Conservation (phyloP, 306 rosid genomes). For the Neltuma alba region DNA sequence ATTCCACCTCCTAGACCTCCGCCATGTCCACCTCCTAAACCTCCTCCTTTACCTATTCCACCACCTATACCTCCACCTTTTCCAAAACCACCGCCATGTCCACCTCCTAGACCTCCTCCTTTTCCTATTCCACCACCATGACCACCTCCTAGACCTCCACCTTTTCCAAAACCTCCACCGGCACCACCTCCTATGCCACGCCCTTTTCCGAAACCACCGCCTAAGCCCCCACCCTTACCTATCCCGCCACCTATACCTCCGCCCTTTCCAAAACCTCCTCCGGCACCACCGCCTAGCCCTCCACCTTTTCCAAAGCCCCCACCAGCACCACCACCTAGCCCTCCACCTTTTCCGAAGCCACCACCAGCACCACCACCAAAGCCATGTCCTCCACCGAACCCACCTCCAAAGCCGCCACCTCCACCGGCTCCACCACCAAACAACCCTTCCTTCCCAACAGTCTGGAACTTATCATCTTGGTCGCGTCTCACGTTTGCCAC, state of each 20-base stretch:
- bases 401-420: neutral
- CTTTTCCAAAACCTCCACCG: neutral
- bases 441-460: conserved; percentile 32
- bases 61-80: conserved; percentile 14
- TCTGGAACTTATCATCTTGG: conserved; percentile 46
- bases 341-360: neutral
- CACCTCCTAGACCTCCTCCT: neutral
- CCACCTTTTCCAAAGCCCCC: conserved; percentile 19
- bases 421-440: neutral
- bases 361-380: neutral
- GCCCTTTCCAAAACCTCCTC: neutral
- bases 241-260: neutral
- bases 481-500: conserved; percentile 44
- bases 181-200: neutral
- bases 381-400: neutral
- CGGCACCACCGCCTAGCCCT: neutral
- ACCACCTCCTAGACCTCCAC: conserved; percentile 10
- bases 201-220: neutral
- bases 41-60: conserved; percentile 18
- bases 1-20: neutral
- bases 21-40: neutral
- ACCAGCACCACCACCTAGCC: conserved; percentile 1
- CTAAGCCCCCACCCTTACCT: conserved; percentile 28
- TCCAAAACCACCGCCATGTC: neutral
- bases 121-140: conserved; percentile 5